phyloP scores from a whole-genome alignment of 768 basidiomycete genomes.

The Podaxis sp. region DNA sequence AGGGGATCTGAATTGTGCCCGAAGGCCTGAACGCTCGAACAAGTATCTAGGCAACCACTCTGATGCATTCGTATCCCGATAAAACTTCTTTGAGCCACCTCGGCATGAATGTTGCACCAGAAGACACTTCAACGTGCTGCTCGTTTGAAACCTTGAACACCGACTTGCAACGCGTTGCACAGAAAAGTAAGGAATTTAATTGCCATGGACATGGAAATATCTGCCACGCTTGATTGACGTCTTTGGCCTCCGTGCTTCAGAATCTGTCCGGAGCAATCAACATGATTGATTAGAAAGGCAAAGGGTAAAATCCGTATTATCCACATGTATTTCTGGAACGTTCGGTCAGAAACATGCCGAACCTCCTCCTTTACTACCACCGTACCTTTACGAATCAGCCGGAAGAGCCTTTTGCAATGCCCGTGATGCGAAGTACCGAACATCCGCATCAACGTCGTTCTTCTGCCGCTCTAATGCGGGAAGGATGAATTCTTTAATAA shows the following conservation, averaged over 20 bases:
- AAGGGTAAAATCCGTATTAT: constrained; percentile 3
- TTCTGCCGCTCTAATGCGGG: constrained; percentile 87
- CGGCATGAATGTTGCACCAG: too few species aligned
- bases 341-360: neutral
- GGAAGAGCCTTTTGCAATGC: constrained; percentile 61
- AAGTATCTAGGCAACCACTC: constrained; percentile 7
- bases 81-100: neutral
- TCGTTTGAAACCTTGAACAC: too few species aligned
- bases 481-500: constrained; percentile 71
- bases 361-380: neutral
- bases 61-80: neutral
- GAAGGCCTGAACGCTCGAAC: neutral
- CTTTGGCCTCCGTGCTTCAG: neutral
- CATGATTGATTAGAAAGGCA: neutral
- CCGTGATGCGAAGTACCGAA: constrained; percentile 88
- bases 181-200: neutral
- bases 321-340: neutral
- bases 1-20: neutral
- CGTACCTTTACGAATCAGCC: constrained; percentile 13
- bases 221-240: neutral
- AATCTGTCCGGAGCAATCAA: neutral
- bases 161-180: neutral
- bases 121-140: too few species aligned
- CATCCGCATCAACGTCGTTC: constrained; percentile 91
- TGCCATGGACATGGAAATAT: neutral